Conservation (phyloP, 441 rosid genomes). For the Viola pubescens region DNA sequence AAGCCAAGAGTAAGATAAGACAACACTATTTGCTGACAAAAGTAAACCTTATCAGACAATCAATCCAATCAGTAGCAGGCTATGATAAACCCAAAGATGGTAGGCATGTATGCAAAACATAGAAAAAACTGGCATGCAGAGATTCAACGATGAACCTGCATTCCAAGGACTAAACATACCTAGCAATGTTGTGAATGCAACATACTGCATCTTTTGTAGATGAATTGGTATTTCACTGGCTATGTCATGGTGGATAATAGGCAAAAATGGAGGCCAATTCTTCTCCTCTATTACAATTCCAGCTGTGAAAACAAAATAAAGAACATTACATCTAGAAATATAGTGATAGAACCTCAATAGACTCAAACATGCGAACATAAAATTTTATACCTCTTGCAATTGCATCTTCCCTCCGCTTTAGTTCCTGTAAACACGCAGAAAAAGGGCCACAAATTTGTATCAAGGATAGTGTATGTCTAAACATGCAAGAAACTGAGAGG, state of each 20-base stretch:
- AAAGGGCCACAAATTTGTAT: slow-evolving; percentile 5
- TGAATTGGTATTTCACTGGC: slow-evolving; percentile 90
- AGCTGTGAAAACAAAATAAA: slow-evolving; percentile 44
- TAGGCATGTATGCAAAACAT: not conserved
- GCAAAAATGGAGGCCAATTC: slow-evolving; percentile 93
- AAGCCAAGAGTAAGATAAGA: not conserved
- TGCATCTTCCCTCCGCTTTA: slow-evolving; percentile 87
- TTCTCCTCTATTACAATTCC: slow-evolving; percentile 91
- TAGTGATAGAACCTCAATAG: slow-evolving; percentile 1
- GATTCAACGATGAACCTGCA: not conserved
- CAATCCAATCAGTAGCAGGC: not conserved
- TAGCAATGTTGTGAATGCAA: slow-evolving; percentile 55
- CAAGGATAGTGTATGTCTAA: slow-evolving; percentile 4
- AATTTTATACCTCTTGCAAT: slow-evolving; percentile 43
- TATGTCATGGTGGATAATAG: slow-evolving; percentile 91
- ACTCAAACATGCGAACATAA: slow-evolving; percentile 6
- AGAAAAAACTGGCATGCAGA: not conserved
- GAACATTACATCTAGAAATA: slow-evolving; percentile 13
- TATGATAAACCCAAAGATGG: not conserved
- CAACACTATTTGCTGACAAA: not conserved
- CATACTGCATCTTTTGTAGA: slow-evolving; percentile 77
- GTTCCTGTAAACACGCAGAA: slow-evolving; percentile 48
- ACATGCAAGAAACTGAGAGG: slow-evolving; percentile 7
- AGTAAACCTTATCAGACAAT: not conserved
- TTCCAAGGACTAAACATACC: not conserved